phyloP scores from a whole-genome alignment of 2,329 filamentous ascomycete species.

The Trichophyton mentagrophytes region DNA sequence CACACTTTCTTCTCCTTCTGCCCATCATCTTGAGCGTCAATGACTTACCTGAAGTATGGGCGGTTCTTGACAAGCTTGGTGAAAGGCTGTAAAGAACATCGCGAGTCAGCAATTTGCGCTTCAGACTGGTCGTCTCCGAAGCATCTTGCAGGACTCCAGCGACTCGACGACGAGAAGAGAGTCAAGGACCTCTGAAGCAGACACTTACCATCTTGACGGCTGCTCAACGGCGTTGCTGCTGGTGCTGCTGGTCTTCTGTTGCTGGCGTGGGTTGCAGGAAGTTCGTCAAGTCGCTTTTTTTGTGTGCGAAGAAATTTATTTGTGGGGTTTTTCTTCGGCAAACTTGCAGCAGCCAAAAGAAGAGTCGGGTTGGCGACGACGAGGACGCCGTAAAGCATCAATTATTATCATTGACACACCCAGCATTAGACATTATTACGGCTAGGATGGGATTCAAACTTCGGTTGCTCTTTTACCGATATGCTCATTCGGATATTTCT shows the following conservation, averaged over 20 bases:
- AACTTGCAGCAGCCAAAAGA: slow-evolving; percentile 12
- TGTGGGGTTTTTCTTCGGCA: slow-evolving; percentile 29
- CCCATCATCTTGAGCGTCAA: not conserved
- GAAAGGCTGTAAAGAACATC: slow-evolving; percentile 55
- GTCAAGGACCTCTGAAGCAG: slow-evolving; percentile 10
- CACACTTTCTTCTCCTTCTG: not conserved
- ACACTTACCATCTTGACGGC: slow-evolving; percentile 36
- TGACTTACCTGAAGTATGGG: slow-evolving; percentile 90
- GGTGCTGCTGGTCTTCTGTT: not conserved
- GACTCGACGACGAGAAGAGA: not conserved
- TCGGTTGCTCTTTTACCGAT: not conserved
- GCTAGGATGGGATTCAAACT: no score
- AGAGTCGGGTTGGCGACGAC: slow-evolving; percentile 29
- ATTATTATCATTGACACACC: no score
- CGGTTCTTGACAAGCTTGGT: slow-evolving; percentile 95
- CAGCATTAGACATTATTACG: no score
- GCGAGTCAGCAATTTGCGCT: slow-evolving; percentile 99
- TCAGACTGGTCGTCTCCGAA: slow-evolving; percentile 74
- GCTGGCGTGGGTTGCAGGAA: slow-evolving; percentile 20
- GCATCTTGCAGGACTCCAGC: slow-evolving; percentile 68
- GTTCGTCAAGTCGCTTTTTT: slow-evolving; percentile 16
- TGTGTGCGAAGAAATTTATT: slow-evolving; percentile 19
- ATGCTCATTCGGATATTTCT: not conserved
- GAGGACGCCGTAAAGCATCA: not conserved
- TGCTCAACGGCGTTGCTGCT: slow-evolving; percentile 16